Percentiles rank a stretch among this genome's conserved stretches.
Evolutionary conservation across 257 asterid genomes (phyloP).

Genomic region (Solanum commersonii): DNA sequence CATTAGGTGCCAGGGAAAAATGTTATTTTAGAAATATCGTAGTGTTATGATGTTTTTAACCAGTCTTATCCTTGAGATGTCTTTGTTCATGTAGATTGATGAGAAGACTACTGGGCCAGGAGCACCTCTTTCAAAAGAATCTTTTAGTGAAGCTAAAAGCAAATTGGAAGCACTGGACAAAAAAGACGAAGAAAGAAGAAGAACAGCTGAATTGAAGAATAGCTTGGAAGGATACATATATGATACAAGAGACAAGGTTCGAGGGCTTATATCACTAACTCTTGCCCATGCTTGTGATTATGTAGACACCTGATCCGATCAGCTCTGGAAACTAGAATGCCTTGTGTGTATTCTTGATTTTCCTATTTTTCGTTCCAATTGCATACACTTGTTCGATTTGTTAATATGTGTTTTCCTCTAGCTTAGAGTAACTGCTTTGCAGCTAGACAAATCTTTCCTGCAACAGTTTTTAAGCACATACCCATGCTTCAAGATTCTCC

Average conservation of each 20-base stretch:
- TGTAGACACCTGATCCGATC: neutral
- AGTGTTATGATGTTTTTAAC: neutral
- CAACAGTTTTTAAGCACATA: neutral
- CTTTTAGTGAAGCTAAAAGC: conserved; percentile 46
- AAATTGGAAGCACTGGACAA: conserved; percentile 78
- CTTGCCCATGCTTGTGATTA: neutral
- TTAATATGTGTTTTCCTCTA: neutral
- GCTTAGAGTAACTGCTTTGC: neutral
- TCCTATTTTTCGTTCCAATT: neutral
- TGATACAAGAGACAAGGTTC: conserved; percentile 90
- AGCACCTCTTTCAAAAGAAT: conserved; percentile 66
- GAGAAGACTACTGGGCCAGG: conserved; percentile 90
- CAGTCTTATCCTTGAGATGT: conserved; percentile 5
- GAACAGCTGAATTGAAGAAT: conserved; percentile 93
- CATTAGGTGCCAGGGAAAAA: neutral
- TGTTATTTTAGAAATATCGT: neutral
- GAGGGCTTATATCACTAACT: conserved; percentile 2
- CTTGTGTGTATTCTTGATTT: neutral
- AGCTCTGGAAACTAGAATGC: neutral
- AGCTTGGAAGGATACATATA: conserved; percentile 91
- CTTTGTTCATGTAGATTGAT: conserved; percentile 35
- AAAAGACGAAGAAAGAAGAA: conserved; percentile 92
- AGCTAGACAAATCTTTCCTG: neutral
- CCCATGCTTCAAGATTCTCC: neutral
- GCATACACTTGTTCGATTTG: neutral